Evolutionary conservation across 2,329 filamentous ascomycete species (phyloP).

Genomic region (Simplicillium sp.): DNA sequence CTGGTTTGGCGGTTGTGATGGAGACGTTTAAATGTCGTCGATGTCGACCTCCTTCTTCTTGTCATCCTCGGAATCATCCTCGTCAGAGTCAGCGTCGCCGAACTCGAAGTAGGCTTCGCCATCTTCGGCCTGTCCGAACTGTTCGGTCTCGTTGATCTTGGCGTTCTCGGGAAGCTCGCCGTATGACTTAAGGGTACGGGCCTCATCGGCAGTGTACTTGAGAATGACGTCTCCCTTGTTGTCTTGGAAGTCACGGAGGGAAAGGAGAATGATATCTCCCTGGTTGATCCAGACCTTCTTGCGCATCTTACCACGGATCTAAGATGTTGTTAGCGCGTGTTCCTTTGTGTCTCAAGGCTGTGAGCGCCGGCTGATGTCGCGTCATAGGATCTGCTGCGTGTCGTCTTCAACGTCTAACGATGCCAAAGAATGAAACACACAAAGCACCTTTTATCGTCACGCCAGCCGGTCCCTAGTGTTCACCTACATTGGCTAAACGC

Average conservation of each 20-base stretch:
- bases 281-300: conserved; percentile 99
- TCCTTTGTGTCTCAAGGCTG: neutral
- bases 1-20: too few relatives aligned
- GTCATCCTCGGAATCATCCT: conserved; percentile 42
- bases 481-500: conserved; percentile 30
- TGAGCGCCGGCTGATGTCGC: neutral
- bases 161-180: conserved; percentile 94
- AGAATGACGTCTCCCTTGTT: conserved; percentile 95
- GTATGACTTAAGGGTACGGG: conserved; percentile 89
- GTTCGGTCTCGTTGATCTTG: conserved; percentile 99
- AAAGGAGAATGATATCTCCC: conserved; percentile 85
- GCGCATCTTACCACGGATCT: conserved; percentile 79
- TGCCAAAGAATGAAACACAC: neutral
- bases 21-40: conserved; percentile 71
- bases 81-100: conserved; percentile 73
- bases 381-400: neutral
- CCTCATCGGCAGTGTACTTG: conserved; percentile 95
- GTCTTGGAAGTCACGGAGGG: conserved; percentile 86
- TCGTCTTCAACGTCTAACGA: neutral
- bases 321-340: conserved; percentile 45
- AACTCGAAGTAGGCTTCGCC: conserved; percentile 98
- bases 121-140: conserved; percentile 82
- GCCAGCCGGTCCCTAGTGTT: neutral
- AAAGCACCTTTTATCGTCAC: too few relatives aligned
- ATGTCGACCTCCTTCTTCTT: conserved; percentile 76